phyloP scores from a whole-genome alignment of 768 basidiomycete species.

The Lactarius hatsudake region DNA sequence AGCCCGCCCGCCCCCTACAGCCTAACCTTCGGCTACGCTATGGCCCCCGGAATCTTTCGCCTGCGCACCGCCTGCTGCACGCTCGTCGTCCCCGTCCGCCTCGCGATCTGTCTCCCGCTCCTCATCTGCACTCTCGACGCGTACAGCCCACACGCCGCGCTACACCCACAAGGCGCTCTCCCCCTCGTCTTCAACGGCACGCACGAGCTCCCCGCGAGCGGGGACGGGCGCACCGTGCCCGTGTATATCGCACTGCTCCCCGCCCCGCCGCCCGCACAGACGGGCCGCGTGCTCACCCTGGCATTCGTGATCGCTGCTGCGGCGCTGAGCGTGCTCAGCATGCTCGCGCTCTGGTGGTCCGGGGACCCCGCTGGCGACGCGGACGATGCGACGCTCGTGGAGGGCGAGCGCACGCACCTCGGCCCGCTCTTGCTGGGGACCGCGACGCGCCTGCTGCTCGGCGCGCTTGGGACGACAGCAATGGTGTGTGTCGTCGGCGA shows the following conservation, averaged over 20 bases:
- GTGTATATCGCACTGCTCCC: constrained; percentile 14
- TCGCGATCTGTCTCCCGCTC: constrained; percentile 25
- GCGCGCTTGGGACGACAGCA: constrained; percentile 22
- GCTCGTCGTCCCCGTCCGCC: constrained; percentile 24
- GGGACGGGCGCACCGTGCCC: constrained; percentile 1
- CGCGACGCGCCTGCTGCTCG: constrained; percentile 16
- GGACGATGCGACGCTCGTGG: constrained; percentile 21
- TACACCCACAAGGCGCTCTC: background rate
- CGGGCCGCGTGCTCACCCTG: constrained; percentile 14
- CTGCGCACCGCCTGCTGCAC: constrained; percentile 23
- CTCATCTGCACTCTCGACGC: constrained; percentile 25
- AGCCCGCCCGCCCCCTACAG: background rate
- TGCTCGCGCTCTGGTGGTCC: constrained; percentile 15
- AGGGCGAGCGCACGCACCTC: background rate
- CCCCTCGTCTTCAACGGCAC: constrained; percentile 8
- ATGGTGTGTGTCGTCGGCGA: constrained; percentile 20
- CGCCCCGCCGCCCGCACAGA: background rate
- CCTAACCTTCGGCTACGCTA: constrained; percentile 1
- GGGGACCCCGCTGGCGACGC: background rate
- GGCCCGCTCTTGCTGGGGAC: constrained; percentile 4
- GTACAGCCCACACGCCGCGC: constrained; percentile 13
- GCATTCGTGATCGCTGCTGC: constrained; percentile 20
- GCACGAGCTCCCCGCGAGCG: background rate
- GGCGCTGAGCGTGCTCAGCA: constrained; percentile 15
- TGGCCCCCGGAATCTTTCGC: constrained; percentile 22